Evolutionary conservation across 176 grass and related monocot species (phyloP), one percentile per base, ranked within the genome.

Genomic region (Saccharum spontaneum): DNA sequence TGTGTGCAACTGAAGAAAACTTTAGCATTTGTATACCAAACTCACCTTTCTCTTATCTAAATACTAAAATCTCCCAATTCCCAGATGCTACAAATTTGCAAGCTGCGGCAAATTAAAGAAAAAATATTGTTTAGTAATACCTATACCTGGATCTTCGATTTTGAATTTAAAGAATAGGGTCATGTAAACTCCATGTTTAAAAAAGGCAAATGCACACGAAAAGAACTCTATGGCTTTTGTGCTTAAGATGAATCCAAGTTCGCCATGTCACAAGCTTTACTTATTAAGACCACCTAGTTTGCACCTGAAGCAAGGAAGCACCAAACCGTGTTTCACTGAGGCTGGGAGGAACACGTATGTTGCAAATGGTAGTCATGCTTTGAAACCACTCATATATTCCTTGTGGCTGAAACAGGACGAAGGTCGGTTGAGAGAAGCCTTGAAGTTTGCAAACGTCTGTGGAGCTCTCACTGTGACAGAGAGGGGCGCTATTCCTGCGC

Each of bases 381-480:
- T 34, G 72, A 36, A 23, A 8, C 41, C 43, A 65, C 28, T 66
- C 9, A 30, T 44, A 33, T 66, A 26, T 57, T 80, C 39, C 50
- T 70, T 84, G 7, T 67, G 75, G 9, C 41, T 57, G 67, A 46
- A 72, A 92, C 87, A 99, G 97, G 94, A 96, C 44, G 97, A 99
- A 86, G 84, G 33, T 16, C 75, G 91, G 8, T 45, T 99, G 61
- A 76, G 81, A 88, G 93, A 96, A 78, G 97, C 91, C 41, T 90
- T 99, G 73, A 99, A 79, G 43, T 99, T 99, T 60, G 94, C 97
- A 65, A 99, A 99, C 79, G 73, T 84, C 49, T 96, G 97, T 54
- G 91, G 97, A 50, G 97, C 94, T 67, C 87, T 96, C 50, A 96
- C 97, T 1, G 97, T 99, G 71, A 96, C 31, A 11, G 86, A 92